Evolutionary conservation across 495 filamentous ascomycete species (phyloP).

Genomic region (Jackrogersella multiformis): DNA sequence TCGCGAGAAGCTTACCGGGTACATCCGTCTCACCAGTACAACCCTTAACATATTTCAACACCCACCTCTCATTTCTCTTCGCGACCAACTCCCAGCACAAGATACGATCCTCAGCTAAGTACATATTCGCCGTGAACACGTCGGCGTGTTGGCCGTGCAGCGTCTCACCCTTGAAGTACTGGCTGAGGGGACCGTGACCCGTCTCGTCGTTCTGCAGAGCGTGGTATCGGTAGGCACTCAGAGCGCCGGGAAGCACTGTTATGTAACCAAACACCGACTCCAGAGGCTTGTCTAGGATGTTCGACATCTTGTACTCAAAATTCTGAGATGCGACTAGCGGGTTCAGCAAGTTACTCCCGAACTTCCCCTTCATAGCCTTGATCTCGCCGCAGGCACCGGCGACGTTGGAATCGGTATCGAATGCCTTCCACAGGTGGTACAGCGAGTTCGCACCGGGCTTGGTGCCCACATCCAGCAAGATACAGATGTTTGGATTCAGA

Average conservation of each 20-base stretch:
- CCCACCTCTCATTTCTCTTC: slow-evolving; percentile 94
- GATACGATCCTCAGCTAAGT: slow-evolving; percentile 97
- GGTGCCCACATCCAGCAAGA: slow-evolving; percentile 95
- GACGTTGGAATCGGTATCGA: slow-evolving; percentile 95
- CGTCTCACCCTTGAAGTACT: slow-evolving; percentile 99
- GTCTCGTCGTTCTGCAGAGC: slow-evolving; percentile 96
- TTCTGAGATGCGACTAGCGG: slow-evolving; percentile 97
- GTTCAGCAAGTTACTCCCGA: slow-evolving; percentile 84
- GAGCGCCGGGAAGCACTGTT: slow-evolving; percentile 92
- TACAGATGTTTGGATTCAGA: slow-evolving; percentile 94
- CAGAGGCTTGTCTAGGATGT: slow-evolving; percentile 96
- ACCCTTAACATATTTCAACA: slow-evolving; percentile 95
- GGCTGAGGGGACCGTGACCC: slow-evolving; percentile 92
- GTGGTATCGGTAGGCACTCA: slow-evolving; percentile 96
- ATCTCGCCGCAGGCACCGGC: slow-evolving; percentile 98
- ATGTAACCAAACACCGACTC: slow-evolving; percentile 99
- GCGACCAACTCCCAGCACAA: slow-evolving; percentile 99
- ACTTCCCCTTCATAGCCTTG: slow-evolving; percentile 91
- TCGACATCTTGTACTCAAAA: slow-evolving; percentile 99
- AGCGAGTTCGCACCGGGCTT: slow-evolving; percentile 84
- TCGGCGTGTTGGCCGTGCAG: slow-evolving; percentile 96
- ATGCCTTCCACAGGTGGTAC: slow-evolving; percentile 99
- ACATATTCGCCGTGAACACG: slow-evolving; percentile 99
- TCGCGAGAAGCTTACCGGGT: slow-evolving; percentile 72
- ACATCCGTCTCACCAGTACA: slow-evolving; percentile 98